Evolutionary conservation across 148 eudicot species (phyloP), one percentile per base, ranked within the genome.

Genomic region (Oxyria digyna): DNA sequence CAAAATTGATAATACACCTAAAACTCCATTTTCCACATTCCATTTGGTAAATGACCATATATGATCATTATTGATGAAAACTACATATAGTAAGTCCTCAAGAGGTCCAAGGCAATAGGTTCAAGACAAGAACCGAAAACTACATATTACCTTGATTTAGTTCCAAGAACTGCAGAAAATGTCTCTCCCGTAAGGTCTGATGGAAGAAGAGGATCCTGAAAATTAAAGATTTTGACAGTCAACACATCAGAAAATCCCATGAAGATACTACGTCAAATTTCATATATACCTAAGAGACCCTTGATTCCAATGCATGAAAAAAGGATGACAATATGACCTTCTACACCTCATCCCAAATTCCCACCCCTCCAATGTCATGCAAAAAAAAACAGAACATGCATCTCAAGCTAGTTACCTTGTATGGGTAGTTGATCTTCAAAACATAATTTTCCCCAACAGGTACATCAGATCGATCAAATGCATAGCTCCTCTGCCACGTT

Each of bases 381-480:
- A n/a, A 73, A 23, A 35, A 43, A 46, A 46, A n/a, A 46, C 1
- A 45, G 35, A 67, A 13, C 9, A 42, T 29, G 31, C 62, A 54
- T 54, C 62, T 23, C 37, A n/a, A 14, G 4, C 18, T 5, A 70
- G 31, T 21, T 77, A 94, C 99, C 96, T 87, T 88, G 72, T 85
- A 91, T 26, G 96, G 89, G 79, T 95, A 95, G 73, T 79, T 95
- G 76, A 95, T 79, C 81, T 95, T 87, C 32, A 95, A 85, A 49
- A 78, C 85, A 68, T 88, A 88, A 74, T 84, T 88, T 79, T 88
- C 93, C 69, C 93, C 96, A 24, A 46, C 62, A 63, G 93, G 93
- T 76, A 95, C 74, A 74, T 95, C 96, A 74, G 87, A 73, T 45
- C 88, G 85, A 77, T 94, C 99, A 81, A 95, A 95, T 42, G 99